phyloP scores from a whole-genome alignment of 2,329 filamentous ascomycete genomes.

The Fusarium sp. region DNA sequence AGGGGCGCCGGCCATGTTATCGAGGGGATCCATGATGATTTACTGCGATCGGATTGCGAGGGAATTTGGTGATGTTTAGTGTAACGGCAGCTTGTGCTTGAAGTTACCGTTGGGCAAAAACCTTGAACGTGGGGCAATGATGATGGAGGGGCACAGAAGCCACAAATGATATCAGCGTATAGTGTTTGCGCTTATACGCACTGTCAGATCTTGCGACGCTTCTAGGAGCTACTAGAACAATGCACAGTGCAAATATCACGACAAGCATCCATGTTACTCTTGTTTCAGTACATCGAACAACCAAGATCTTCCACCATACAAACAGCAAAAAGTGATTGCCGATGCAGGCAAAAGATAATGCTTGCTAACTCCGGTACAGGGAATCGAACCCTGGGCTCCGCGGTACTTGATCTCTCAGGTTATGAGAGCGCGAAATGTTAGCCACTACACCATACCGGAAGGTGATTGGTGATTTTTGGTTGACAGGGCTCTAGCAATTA shows the following conservation, averaged over 20 bases:
- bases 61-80: constrained; percentile 1
- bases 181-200: constrained; percentile 39
- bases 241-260: background rate
- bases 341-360: background rate
- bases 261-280: background rate
- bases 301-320: background rate
- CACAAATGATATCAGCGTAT: constrained; percentile 47
- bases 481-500: background rate
- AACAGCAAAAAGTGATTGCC: background rate
- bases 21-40: constrained; percentile 52
- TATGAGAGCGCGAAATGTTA: constrained; percentile 34
- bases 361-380: background rate
- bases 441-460: constrained; percentile 51
- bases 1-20: constrained; percentile 51
- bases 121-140: constrained; percentile 46
- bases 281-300: background rate
- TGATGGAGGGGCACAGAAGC: constrained; percentile 44
- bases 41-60: too few relatives aligned
- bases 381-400: constrained; percentile 10
- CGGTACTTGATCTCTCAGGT: constrained; percentile 1
- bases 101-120: constrained; percentile 41
- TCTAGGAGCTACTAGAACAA: constrained; percentile 32
- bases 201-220: constrained; percentile 8
- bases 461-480: background rate
- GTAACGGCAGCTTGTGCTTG: constrained; percentile 9